A percentile compares a stretch with the other conserved stretches of the same genome.
These are phyloP conservation scores for Pseudogymnoascus sp. DNA, from an alignment of 2,329 filamentous ascomycete genomes.

Conservation along the genomic window DNA sequence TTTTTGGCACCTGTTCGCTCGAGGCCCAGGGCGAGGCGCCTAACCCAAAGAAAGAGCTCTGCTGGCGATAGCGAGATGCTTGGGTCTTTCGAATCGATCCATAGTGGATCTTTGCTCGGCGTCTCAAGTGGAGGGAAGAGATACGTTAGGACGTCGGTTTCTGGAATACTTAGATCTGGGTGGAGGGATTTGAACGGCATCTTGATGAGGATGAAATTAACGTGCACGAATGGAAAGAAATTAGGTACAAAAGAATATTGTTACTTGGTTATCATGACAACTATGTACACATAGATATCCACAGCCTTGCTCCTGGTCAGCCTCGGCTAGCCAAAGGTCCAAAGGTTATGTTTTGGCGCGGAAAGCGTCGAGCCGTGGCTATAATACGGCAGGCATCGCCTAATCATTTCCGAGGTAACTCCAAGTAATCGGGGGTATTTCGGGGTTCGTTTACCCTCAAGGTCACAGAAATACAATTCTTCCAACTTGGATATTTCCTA, in stretches of 20 bases:
- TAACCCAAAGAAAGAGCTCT: slow-evolving; percentile 45
- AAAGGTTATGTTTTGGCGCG: not conserved
- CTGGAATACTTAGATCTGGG: slow-evolving; percentile 21
- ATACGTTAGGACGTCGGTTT: slow-evolving; percentile 23
- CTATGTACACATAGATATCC: not conserved
- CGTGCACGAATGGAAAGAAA: not conserved
- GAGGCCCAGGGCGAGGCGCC: slow-evolving; percentile 44
- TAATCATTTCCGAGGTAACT: not conserved
- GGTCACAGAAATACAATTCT: not conserved
- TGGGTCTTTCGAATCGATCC: slow-evolving; percentile 46
- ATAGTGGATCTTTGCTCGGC: slow-evolving; percentile 43
- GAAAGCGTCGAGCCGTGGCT: not conserved
- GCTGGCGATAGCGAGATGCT: slow-evolving; percentile 40
- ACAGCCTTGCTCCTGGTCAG: not conserved
- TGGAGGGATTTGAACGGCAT: slow-evolving; percentile 23
- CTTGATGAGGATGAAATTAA: slow-evolving; percentile 11
- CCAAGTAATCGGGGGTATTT: not conserved
- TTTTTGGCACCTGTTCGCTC: slow-evolving; percentile 39
- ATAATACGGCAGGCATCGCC: not conserved
- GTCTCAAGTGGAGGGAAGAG: slow-evolving; percentile 35
- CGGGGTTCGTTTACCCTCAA: not conserved
- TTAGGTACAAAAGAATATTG: not conserved
- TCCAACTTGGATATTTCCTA: not conserved
- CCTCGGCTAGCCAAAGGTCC: not conserved
- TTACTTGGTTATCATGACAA: not conserved